Percentiles rank a stretch among this genome's conserved stretches.
Evolutionary conservation across 2,329 filamentous ascomycete species (phyloP).

Genomic region (Nannizzia gypsea): DNA sequence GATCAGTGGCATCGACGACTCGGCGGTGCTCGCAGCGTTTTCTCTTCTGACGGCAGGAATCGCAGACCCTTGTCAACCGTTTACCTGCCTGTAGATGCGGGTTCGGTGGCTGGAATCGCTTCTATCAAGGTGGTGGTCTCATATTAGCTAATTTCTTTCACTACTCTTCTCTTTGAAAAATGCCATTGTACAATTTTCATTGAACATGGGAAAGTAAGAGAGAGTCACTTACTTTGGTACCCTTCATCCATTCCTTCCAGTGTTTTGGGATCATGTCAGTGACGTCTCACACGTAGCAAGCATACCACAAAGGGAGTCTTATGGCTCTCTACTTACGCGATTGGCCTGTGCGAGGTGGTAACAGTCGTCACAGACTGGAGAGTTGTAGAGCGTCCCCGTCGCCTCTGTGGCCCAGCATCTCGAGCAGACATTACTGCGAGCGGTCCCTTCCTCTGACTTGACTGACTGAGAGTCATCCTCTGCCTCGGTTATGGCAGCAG

Average conservation of each 20-base stretch:
- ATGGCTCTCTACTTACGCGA: slow-evolving; percentile 10
- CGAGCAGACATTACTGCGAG: slow-evolving; percentile 11
- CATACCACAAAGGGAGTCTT: background rate
- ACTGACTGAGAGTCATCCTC: slow-evolving; percentile 8
- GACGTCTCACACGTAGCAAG: background rate
- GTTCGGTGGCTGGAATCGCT: slow-evolving; percentile 16
- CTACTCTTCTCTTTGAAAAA: background rate
- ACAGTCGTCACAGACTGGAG: slow-evolving; percentile 16
- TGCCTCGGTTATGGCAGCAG: slow-evolving; percentile 2
- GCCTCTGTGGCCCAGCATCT: slow-evolving; percentile 16
- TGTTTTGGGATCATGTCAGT: background rate
- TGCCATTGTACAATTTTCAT: background rate
- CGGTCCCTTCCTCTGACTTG: background rate
- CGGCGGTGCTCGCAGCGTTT: slow-evolving; percentile 17
- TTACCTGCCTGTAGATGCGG: slow-evolving; percentile 15
- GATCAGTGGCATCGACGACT: slow-evolving; percentile 16
- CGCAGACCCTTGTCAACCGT: slow-evolving; percentile 16
- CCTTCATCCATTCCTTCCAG: background rate
- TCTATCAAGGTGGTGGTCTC: slow-evolving; percentile 5
- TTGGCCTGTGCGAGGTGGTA: slow-evolving; percentile 13
- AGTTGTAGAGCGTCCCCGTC: slow-evolving; percentile 17
- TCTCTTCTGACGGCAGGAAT: slow-evolving; percentile 15
- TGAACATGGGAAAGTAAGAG: background rate
- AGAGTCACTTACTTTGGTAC: slow-evolving; percentile 5
- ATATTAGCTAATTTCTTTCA: background rate